Evolutionary conservation across 2,329 filamentous ascomycete genomes (phyloP).

Genomic region (Neofusicoccum sp.): DNA sequence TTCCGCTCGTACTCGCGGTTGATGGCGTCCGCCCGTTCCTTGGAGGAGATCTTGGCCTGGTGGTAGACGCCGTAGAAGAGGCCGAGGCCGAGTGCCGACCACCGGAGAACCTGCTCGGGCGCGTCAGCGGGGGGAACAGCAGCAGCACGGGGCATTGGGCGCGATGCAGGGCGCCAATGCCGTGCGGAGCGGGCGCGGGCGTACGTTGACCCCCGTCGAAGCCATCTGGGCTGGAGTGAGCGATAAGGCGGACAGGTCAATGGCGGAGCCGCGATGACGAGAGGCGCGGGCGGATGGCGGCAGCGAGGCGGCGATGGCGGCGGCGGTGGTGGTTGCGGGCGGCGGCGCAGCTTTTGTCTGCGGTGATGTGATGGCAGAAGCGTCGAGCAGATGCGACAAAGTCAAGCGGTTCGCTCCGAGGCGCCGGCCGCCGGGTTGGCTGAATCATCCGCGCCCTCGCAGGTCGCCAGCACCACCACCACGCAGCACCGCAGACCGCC

Average conservation of each 20-base stretch:
- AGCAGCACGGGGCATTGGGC: background rate
- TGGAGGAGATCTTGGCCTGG: constrained; percentile 76
- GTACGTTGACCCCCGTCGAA: constrained; percentile 53
- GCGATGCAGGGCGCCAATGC: constrained; percentile 15
- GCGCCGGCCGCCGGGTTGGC: constrained; percentile 18
- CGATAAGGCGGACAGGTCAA: constrained; percentile 21
- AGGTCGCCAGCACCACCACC: background rate
- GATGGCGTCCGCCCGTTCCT: constrained; percentile 69
- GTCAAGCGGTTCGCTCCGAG: constrained; percentile 21
- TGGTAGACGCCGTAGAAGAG: constrained; percentile 96
- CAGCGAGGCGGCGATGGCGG: constrained; percentile 18
- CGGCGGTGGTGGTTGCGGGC: background rate
- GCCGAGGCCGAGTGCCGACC: constrained; percentile 88
- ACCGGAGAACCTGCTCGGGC: constrained; percentile 81
- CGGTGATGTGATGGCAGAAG: constrained; percentile 20
- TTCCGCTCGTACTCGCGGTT: constrained; percentile 89
- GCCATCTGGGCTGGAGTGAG: constrained; percentile 18
- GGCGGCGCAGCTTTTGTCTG: constrained; percentile 16
- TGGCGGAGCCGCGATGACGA: constrained; percentile 20
- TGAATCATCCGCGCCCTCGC: constrained; percentile 19
- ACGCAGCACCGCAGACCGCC: constrained; percentile 5
- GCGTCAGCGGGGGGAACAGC: background rate
- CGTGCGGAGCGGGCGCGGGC: constrained; percentile 30
- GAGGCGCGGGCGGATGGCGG: constrained; percentile 15
- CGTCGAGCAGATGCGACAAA: constrained; percentile 19